Base-by-base conservation (phyloP, 2,329 filamentous ascomycete species). In the Leptographium procerum region DNA sequence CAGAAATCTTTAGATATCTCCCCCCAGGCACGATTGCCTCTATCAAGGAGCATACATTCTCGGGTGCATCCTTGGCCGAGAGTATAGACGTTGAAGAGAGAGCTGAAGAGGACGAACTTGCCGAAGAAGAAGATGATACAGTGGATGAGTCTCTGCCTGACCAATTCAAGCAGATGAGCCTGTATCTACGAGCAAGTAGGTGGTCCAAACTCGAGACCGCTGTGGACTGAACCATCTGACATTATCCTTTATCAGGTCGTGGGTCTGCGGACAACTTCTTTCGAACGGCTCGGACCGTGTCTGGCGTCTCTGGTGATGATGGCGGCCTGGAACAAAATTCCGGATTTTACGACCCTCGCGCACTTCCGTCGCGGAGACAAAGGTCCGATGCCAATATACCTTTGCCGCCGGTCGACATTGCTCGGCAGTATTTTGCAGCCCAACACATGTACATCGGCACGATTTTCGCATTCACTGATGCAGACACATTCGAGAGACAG, bases 381-480 rank as follows among this genome's bases (percentile, higher is more conserved):
- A 56, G 36, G 11, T n/a, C 28, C 6, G 28, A n/a, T 10, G 34
- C 9, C 2, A 10, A 34, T 19, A 24, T 75, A 24, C 68, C 72
- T 16, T 66, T 81, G 1, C 79, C 79, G 0, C 77, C 78, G 0
- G 70, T 75, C 13, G 75, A 79, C 34, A 74, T 79, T 61, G 78
- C 78, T 0, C 76, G 75, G 56, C 69, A 76, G 19, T 63, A 64
- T 26, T 65, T 64, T 31, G 58, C 56, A 1, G 75, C 77, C 0
- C 80, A 82, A 59, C 79, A 81, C 65, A 72, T 72, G 36, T 82
- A 80, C 57, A 81, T 82, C 22, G 79, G 79, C 13, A 81, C 79
- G 16, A 82, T 82, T 11, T 82, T 82, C 60, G 75, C 76, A 13
- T 77, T 82, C 51, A 73, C 77, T 0, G 73, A 77, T 29, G 76